Evolutionary conservation across 2,329 filamentous ascomycete species (phyloP).

Genomic region (Lachnellula subtilissima): DNA sequence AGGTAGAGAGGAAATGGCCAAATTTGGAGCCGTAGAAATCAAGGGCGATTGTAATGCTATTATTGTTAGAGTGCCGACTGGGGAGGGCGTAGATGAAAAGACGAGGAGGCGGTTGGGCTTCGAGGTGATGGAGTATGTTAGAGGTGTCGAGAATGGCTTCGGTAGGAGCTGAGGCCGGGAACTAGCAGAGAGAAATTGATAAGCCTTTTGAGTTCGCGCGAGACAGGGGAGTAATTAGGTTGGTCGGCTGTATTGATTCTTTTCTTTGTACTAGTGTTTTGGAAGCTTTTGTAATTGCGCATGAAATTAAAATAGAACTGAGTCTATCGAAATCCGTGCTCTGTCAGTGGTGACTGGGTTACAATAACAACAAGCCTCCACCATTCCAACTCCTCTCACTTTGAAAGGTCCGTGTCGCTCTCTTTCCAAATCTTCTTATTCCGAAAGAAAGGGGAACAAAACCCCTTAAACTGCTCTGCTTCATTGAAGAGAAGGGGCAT

Average conservation of each 20-base stretch:
- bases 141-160: conserved; percentile 21
- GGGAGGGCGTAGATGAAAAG: conserved; percentile 56
- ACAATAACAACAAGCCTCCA: neutral
- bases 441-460: neutral
- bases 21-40: conserved; percentile 52
- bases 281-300: neutral
- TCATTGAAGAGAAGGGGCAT: no score
- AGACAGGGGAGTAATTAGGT: neutral
- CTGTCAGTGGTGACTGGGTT: neutral
- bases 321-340: neutral
- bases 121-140: conserved; percentile 80
- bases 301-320: neutral
- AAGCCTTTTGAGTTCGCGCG: neutral
- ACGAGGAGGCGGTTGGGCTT: conserved; percentile 73
- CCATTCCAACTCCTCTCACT: no score
- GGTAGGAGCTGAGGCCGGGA: conserved; percentile 2
- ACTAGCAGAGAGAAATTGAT: neutral
- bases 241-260: neutral
- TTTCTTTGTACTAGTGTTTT: neutral
- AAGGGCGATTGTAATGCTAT: conserved; percentile 48
- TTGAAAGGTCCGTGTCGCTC: no score
- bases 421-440: neutral
- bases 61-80: conserved; percentile 44
- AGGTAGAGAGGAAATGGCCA: conserved; percentile 33
- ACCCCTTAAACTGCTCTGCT: no score